Evolutionary conservation across 495 filamentous ascomycete genomes (phyloP), one percentile per base, ranked within the genome.

Genomic region (Hapsidospora chrysogenum): DNA sequence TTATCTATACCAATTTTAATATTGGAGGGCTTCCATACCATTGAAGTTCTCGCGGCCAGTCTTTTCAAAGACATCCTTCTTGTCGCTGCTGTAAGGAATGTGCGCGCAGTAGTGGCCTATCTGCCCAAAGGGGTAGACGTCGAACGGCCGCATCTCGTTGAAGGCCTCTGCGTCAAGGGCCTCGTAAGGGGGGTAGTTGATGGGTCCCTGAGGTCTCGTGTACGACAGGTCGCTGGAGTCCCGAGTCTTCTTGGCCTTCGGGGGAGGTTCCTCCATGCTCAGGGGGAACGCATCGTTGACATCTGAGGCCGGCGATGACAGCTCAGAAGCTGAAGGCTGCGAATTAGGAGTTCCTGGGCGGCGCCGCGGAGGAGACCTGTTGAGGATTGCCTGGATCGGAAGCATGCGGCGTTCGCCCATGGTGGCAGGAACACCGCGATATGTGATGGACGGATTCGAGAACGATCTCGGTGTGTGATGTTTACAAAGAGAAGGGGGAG

Each of bases 61-160:
- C 56, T 75, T 85, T 46, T 76, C 69, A 35, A 74, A 68, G 41
- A 97, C 89, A 14, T 68, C 60, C 58, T 87, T 92, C 64, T 95
- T 97, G 40, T 82, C 78, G 46, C 86, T 93, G 35, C 78, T 80
- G 54, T 96, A 97, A 0, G 89, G 89, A 37, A 95, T 94, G 35
- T 80, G 81, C 29, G 76, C 70, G 35, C 66, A 70, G 43, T 64
- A 84, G 2, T 75, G 57, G 27, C 54, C 60, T 43, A 97, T 85
- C 9, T 69, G 53, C 15, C 78, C 76, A 42, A 77, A 56, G 9
- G 82, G 80, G 41, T 67, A 63, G 18, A 94, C 54, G 9, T 66
- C 55, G 47, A 78, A 86, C 27, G 59, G 58, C 13, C 55, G 51
- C 40, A 84, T 64, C 33, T 70, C 57, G n/a, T 51, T 49, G 16